These are phyloP conservation scores for Brettanomyces custersianus DNA, from an alignment of 805 yeast species.

Conservation along the genomic window DNA sequence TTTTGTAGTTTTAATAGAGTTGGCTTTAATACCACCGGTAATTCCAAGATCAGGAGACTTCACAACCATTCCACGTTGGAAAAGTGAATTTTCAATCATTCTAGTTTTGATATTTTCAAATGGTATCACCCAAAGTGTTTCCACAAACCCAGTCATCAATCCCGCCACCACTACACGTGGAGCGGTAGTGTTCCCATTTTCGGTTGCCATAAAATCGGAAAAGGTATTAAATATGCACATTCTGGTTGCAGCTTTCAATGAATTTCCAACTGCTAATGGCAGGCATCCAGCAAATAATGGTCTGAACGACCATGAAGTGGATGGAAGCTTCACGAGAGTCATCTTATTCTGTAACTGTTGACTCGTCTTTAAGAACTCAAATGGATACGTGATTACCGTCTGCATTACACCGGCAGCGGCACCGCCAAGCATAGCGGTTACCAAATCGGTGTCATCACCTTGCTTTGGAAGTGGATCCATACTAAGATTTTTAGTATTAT, in stretches of 20 bases:
- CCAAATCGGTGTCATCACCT: conserved; percentile 30
- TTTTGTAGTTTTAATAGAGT: conserved; percentile 2
- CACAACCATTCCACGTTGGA: conserved; percentile 17
- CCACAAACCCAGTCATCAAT: conserved; percentile 70
- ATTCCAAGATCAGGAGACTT: conserved; percentile 7
- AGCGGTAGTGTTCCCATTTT: conserved; percentile 56
- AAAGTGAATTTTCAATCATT: conserved; percentile 62
- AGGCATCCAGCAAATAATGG: conserved; percentile 53
- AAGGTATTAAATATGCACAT: conserved; percentile 69
- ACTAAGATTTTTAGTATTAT: too few species aligned
- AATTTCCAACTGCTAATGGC: conserved; percentile 66
- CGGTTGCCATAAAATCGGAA: conserved; percentile 56
- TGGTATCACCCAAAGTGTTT: conserved; percentile 78
- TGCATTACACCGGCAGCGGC: conserved; percentile 55
- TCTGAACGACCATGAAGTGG: conserved; percentile 19
- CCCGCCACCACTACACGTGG: conserved; percentile 83
- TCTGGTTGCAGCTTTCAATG: conserved; percentile 65
- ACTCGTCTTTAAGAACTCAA: conserved; percentile 61
- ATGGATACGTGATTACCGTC: conserved; percentile 59
- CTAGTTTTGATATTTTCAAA: conserved; percentile 80
- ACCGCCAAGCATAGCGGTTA: conserved; percentile 54
- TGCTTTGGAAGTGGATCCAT: conserved; percentile 20
- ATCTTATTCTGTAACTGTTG: conserved; percentile 45
- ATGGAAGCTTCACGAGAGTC: conserved; percentile 20
- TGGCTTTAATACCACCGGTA: background rate